Percentiles rank a stretch among this genome's conserved stretches.
phyloP scores from a whole-genome alignment of 139 green algal genomes.

The Coelastrella sp. region DNA sequence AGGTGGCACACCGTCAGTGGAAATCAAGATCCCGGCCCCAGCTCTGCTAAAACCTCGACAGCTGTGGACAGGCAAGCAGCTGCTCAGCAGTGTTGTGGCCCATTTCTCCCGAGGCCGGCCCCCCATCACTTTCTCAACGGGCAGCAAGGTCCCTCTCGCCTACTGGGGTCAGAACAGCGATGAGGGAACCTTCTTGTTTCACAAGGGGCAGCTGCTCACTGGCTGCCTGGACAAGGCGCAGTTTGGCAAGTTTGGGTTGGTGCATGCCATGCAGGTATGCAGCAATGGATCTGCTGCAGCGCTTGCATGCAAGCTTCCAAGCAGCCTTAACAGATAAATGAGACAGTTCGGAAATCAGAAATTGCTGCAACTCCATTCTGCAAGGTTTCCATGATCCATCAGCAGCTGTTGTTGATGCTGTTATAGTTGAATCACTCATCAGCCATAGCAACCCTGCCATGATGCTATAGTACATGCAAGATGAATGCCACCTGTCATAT shows the following conservation, averaged over 20 bases:
- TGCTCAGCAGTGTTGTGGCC: slow-evolving; percentile 81
- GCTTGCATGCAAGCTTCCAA: too few relatives aligned
- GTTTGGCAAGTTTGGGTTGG: slow-evolving; percentile 94
- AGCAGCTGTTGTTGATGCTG: too few relatives aligned
- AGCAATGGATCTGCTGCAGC: neutral
- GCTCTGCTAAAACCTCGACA: slow-evolving; percentile 82
- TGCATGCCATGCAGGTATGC: slow-evolving; percentile 91
- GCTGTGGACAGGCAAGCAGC: slow-evolving; percentile 97
- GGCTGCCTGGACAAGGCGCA: slow-evolving; percentile 95
- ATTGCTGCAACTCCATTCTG: too few relatives aligned
- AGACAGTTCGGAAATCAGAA: too few relatives aligned
- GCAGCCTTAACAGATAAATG: too few relatives aligned
- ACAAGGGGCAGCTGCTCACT: slow-evolving; percentile 80
- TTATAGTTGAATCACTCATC: too few relatives aligned
- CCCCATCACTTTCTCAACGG: slow-evolving; percentile 79
- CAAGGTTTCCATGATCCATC: too few relatives aligned
- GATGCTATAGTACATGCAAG: too few relatives aligned
- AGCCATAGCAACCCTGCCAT: too few relatives aligned
- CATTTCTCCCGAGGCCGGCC: slow-evolving; percentile 81
- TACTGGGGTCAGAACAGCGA: slow-evolving; percentile 84
- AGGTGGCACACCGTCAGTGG: slow-evolving; percentile 11
- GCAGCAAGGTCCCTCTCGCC: slow-evolving; percentile 79
- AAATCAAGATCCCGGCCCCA: slow-evolving; percentile 77
- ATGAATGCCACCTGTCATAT: too few relatives aligned
- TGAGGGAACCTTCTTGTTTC: slow-evolving; percentile 79